Conservation (phyloP, 768 basidiomycete genomes). For the Phallus indusiatus region DNA sequence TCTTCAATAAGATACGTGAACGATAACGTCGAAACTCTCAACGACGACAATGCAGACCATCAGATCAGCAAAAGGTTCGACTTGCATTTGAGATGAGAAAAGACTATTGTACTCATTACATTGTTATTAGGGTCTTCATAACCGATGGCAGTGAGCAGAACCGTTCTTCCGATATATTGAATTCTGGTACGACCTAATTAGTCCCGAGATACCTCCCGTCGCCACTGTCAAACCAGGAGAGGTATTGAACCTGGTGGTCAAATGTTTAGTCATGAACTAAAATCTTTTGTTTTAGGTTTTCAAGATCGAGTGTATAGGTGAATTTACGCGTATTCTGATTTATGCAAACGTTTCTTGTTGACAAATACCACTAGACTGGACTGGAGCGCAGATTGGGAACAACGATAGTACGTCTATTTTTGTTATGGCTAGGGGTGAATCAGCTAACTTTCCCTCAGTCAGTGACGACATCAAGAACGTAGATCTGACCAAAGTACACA, state of each 20-base stretch:
- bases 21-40: background rate
- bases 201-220: conserved; percentile 55
- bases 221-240: conserved; percentile 56
- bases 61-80: conserved; percentile 48
- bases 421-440: background rate
- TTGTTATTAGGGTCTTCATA: conserved; percentile 45
- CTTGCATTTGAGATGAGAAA: background rate
- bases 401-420: conserved; percentile 45
- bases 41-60: conserved; percentile 26
- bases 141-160: conserved; percentile 60
- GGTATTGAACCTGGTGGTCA: conserved; percentile 19
- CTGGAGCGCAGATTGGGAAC: conserved; percentile 69
- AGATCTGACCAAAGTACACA: conserved; percentile 57
- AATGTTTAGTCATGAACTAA: background rate
- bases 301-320: conserved; percentile 62
- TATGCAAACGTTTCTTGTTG: background rate
- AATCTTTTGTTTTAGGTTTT: conserved; percentile 37
- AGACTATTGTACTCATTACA: background rate
- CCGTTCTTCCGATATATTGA: background rate
- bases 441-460: conserved; percentile 23
- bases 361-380: conserved; percentile 45
- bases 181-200: conserved; percentile 14
- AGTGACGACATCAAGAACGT: conserved; percentile 62
- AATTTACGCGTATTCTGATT: conserved; percentile 11
- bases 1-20: background rate